Base-by-base conservation (phyloP, 1,139 yeast species). In the Kodamaea derodonti region DNA sequence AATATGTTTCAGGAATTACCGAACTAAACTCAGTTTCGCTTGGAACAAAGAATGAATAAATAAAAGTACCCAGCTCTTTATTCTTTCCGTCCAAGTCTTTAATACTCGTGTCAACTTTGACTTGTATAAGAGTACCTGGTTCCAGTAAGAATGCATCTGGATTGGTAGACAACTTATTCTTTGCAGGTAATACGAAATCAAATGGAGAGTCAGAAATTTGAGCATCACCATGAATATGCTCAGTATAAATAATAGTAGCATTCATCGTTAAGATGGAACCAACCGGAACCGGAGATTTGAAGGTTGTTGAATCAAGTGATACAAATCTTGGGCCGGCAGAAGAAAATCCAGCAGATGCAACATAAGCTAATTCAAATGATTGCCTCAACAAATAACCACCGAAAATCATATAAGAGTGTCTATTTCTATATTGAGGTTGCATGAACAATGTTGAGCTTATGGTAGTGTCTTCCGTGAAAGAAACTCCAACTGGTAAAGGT, bases 351-450 rank as follows among this genome's bases (percentile, higher is more conserved):
- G 95, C 95, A 10, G 95, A 86, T 13, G 94, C 80, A 60, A 95
- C 84, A 57, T 88, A 88, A 2, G 95, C 97, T 49, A 88, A 74
- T 58, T 88, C 97, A 58, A 88, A 88, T 4, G 95, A 79, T 61
- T 87, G 95, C 58, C 96, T 79, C 65, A 88, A 75, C 52, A 88
- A 66, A 53, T 88, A 88, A 18, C 97, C 97, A 46, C 97, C 97
- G 57, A 88, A 88, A 34, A 88, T 85, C 90, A 88, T 87, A 60
- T 84, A 85, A 9, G 95, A 84, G 55, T 88, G 96, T 56, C 95
- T 77, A 65, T 88, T 88, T 60, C 97, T 77, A 62, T 87, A 88
- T 62, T 88, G 97, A 2, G 97, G 97, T 62, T 88, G 97, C 94
- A 88, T 90, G 60, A 88, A 80, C 48, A 81, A 70, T 5, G 96